Conservation (phyloP, 306 rosid genomes). For the Quercus wislizeni region DNA sequence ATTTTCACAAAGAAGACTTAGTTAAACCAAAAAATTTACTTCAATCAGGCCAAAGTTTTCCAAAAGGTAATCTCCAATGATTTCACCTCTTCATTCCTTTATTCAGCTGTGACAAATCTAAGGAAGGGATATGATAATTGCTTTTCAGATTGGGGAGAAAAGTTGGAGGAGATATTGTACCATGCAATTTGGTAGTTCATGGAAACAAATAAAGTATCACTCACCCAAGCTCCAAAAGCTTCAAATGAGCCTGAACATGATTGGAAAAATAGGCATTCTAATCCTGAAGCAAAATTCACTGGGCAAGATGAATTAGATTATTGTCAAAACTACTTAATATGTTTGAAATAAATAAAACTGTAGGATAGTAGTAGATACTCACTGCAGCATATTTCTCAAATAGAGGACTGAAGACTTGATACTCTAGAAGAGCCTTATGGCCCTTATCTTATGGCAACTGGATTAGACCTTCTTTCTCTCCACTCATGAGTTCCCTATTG, state of each 20-base stretch:
- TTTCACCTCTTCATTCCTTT: not conserved
- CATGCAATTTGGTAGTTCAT: not conserved
- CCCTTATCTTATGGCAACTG: conserved; percentile 48
- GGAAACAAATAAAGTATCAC: not conserved
- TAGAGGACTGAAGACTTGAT: conserved; percentile 50
- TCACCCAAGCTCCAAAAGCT: conserved; percentile 58
- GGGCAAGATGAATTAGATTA: not conserved
- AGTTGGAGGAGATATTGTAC: no score
- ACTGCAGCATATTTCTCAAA: conserved; percentile 56
- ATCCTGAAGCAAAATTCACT: conserved; percentile 21
- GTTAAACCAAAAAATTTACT: no score
- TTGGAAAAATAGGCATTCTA: conserved; percentile 47
- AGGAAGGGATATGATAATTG: not conserved
- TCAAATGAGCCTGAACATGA: conserved; percentile 46
- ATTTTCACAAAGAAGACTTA: no score
- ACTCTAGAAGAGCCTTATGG: conserved; percentile 45
- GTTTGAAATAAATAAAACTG: not conserved
- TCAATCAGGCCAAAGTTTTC: no score
- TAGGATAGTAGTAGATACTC: not conserved
- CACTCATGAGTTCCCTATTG: conserved; percentile 35
- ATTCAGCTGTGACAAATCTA: conserved; percentile 31
- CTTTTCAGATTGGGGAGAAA: not conserved
- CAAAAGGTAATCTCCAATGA: no score
- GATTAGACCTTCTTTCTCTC: conserved; percentile 42
- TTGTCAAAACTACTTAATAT: not conserved